These are phyloP conservation scores for Talaromyces ruber DNA, from an alignment of 495 filamentous ascomycete species.

Conservation along the genomic window DNA sequence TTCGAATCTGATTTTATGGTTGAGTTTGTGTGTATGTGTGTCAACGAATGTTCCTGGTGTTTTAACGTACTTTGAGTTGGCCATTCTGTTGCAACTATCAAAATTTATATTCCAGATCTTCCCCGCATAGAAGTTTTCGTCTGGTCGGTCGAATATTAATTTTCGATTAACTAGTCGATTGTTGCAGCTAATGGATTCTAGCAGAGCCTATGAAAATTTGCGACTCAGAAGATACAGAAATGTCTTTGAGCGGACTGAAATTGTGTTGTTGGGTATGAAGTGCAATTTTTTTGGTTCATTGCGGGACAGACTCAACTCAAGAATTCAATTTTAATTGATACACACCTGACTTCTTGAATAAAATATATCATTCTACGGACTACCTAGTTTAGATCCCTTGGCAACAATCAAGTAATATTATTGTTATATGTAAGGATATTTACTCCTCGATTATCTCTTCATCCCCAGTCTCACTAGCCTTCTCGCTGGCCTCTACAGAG, in stretches of 20 bases:
- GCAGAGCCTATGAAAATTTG: too few species aligned
- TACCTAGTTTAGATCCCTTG: not conserved
- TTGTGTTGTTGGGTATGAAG: not conserved
- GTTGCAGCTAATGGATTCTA: not conserved
- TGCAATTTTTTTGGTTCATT: not conserved
- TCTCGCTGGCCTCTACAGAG: constrained; percentile 38
- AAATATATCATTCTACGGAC: too few species aligned
- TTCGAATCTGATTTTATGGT: constrained; percentile 58
- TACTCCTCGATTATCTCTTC: constrained; percentile 33
- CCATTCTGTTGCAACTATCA: not conserved
- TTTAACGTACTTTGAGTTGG: constrained; percentile 9
- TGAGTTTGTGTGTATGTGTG: constrained; percentile 4
- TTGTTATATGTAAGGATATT: constrained; percentile 1
- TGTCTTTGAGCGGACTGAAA: not conserved
- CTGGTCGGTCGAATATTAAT: not conserved
- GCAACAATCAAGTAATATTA: not conserved
- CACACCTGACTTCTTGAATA: not conserved
- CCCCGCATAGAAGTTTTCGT: not conserved
- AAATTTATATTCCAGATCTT: not conserved
- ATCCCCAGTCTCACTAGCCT: constrained; percentile 37
- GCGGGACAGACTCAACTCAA: not conserved
- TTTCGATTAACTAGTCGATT: not conserved
- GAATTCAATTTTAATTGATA: not conserved
- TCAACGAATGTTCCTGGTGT: not conserved
- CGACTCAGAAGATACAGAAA: too few species aligned